Base-by-base conservation (phyloP, 2,329 filamentous ascomycete genomes). In the Didymella keratinophila region DNA sequence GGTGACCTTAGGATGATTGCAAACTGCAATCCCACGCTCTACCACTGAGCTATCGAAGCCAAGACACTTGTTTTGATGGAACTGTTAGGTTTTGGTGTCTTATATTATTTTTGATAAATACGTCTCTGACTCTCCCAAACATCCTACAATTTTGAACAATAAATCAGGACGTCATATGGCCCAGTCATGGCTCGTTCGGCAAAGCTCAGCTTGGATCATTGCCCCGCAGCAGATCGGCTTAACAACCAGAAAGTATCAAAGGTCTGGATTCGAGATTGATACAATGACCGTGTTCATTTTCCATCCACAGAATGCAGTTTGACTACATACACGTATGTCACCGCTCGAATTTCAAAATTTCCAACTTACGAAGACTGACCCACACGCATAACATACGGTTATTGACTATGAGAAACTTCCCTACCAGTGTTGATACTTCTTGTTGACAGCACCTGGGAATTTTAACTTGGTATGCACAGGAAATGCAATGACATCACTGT, bases 31-130 rank as follows among this genome's bases (percentile, higher is more conserved):
- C 37, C 20, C 37, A 20, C 37, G 20, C 37, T 41, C 37, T 25
- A 25, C 23, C 60, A 59, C 60, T 64, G 62, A 63, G 61, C 58
- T 60, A 41, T n/a, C n/a, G n/a, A n/a, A n/a, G n/a, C n/a, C n/a
- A n/a, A n/a, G n/a, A n/a, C n/a, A n/a, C n/a, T n/a, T n/a, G n/a
- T n/a, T n/a, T n/a, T n/a, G n/a, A n/a, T n/a, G n/a, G n/a, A n/a
- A n/a, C n/a, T n/a, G n/a, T n/a, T n/a, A n/a, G n/a, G n/a, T n/a
- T n/a, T n/a, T n/a, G n/a, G n/a, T n/a, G n/a, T n/a, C n/a, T n/a
- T n/a, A n/a, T n/a, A n/a, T n/a, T n/a, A n/a, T n/a, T n/a, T n/a
- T n/a, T n/a, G n/a, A n/a, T n/a, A n/a, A n/a, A n/a, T n/a, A n/a
- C n/a, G n/a, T n/a, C n/a, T n/a, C n/a, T n/a, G n/a, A n/a, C n/a